Percentiles rank a stretch among this genome's conserved stretches.
phyloP scores from a whole-genome alignment of 257 asterid species.

The Ajuga chamaepitys region DNA sequence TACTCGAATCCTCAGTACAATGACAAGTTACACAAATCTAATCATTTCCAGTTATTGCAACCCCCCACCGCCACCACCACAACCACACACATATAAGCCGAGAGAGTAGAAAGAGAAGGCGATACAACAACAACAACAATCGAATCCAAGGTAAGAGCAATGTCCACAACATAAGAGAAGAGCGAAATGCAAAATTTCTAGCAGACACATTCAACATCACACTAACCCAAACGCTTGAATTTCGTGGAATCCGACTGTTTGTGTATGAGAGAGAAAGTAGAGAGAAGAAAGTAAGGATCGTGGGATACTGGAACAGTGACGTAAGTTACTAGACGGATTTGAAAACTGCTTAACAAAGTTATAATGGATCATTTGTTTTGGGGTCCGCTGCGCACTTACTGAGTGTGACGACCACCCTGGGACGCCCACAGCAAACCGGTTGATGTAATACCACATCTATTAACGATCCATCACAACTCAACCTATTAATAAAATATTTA shows the following conservation, averaged over 20 bases:
- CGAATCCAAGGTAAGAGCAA: not conserved
- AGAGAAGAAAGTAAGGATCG: conserved; percentile 1
- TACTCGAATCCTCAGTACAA: no score
- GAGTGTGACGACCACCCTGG: not conserved
- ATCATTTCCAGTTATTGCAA: not conserved
- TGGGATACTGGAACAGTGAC: conserved; percentile 1
- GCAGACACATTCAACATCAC: not conserved
- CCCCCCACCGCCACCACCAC: not conserved
- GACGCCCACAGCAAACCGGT: no score
- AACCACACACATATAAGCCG: not conserved
- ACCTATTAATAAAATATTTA: no score
- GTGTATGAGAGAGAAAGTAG: not conserved
- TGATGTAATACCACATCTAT: no score
- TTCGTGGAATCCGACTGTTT: not conserved
- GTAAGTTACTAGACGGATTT: conserved; percentile 36
- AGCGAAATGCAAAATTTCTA: not conserved
- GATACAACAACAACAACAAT: not conserved
- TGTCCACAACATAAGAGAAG: not conserved
- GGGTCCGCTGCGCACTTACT: conserved; percentile 48
- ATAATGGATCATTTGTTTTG: conserved; percentile 23
- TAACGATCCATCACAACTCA: no score
- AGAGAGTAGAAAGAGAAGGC: not conserved
- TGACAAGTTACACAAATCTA: not conserved
- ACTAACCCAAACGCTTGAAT: conserved; percentile 4
- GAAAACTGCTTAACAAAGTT: conserved; percentile 18